These are phyloP conservation scores for Solanum sitiens DNA, from an alignment of 257 asterid species.

Conservation along the genomic window DNA sequence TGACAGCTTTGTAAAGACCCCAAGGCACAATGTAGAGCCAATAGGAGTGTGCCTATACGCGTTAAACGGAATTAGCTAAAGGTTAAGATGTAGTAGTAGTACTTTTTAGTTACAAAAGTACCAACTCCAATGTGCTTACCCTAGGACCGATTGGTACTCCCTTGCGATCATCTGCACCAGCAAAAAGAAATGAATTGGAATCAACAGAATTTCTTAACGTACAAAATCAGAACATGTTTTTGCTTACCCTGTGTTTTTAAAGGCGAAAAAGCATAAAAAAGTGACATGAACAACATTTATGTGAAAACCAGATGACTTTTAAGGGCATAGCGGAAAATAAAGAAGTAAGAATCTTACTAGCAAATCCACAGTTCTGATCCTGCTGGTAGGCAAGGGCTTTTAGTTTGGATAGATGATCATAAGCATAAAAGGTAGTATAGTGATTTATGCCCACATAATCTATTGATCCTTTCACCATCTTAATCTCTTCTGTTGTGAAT, in stretches of 20 bases:
- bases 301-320: neutral
- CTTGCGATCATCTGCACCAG: constrained; percentile 38
- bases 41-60: constrained; percentile 54
- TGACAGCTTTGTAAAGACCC: constrained; percentile 83
- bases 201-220: neutral
- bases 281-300: neutral
- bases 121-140: constrained; percentile 26
- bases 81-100: neutral
- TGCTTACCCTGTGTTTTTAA: neutral
- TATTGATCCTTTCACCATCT: constrained; percentile 38
- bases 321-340: neutral
- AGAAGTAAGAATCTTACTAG: constrained; percentile 35
- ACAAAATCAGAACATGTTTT: neutral
- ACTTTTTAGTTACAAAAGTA: neutral
- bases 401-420: constrained; percentile 30
- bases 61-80: neutral
- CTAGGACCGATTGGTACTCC: constrained; percentile 87
- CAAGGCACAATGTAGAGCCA: constrained; percentile 95
- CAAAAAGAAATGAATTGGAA: neutral
- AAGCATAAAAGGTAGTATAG: constrained; percentile 56
- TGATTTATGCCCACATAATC: constrained; percentile 83
- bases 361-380: constrained; percentile 63
- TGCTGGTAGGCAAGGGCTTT: constrained; percentile 53
- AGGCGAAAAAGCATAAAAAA: neutral
- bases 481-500: constrained; percentile 46